phyloP scores from a whole-genome alignment of 2,329 filamentous ascomycete species.

The Aspergillus flavus region DNA sequence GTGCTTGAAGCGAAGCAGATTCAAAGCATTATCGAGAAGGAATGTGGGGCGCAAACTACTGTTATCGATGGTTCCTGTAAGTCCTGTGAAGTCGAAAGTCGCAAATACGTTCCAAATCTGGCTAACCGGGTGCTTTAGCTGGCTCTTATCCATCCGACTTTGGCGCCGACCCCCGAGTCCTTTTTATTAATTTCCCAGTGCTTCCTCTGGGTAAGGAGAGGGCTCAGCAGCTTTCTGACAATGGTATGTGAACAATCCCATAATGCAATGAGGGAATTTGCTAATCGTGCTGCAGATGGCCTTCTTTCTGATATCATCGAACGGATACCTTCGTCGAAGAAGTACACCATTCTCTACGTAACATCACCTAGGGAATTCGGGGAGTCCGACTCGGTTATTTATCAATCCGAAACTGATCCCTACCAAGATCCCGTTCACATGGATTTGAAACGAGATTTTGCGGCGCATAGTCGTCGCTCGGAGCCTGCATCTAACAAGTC shows the following conservation, averaged over 20 bases:
- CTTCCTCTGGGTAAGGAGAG: slow-evolving; percentile 40
- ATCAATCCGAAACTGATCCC: slow-evolving; percentile 64
- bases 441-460: slow-evolving; percentile 71
- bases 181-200: slow-evolving; percentile 50
- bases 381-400: slow-evolving; percentile 45
- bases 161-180: slow-evolving; percentile 43
- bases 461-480: slow-evolving; percentile 32
- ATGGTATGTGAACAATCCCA: slow-evolving; percentile 39
- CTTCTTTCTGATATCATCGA: slow-evolving; percentile 52
- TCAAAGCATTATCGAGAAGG: slow-evolving; percentile 44
- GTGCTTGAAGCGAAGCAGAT: slow-evolving; percentile 49
- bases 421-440: slow-evolving; percentile 63
- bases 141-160: slow-evolving; percentile 43
- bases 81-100: slow-evolving; percentile 21
- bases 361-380: slow-evolving; percentile 59
- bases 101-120: not conserved
- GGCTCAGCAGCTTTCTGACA: slow-evolving; percentile 43
- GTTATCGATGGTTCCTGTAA: slow-evolving; percentile 48
- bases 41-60: slow-evolving; percentile 51
- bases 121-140: slow-evolving; percentile 33
- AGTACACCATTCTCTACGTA: slow-evolving; percentile 76
- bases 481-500: slow-evolving; percentile 44
- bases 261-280: not conserved
- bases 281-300: slow-evolving; percentile 39
- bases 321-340: slow-evolving; percentile 50